Conservation (phyloP, 331 rosid species). For the Acacia pycnantha region DNA sequence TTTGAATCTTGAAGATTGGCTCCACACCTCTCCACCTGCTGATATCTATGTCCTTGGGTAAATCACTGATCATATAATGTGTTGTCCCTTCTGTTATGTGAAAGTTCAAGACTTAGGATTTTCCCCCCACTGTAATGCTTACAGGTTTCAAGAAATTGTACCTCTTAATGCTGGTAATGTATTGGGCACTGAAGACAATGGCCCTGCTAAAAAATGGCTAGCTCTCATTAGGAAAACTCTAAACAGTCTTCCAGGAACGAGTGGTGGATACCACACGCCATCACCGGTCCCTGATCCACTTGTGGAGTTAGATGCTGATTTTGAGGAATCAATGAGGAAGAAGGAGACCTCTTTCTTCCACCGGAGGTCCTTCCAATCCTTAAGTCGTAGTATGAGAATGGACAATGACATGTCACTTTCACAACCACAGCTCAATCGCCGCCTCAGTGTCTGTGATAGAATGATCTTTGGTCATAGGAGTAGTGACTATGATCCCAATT, state of each 20-base stretch:
- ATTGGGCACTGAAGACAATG: conserved; percentile 93
- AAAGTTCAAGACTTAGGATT: background rate
- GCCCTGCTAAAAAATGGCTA: conserved; percentile 92
- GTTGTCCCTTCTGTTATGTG: conserved; percentile 21
- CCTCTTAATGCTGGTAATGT: conserved; percentile 97
- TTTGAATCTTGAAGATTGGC: conserved; percentile 94
- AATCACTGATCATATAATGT: conserved; percentile 7
- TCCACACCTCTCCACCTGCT: conserved; percentile 88
- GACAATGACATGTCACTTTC: conserved; percentile 61
- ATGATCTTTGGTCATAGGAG: conserved; percentile 63
- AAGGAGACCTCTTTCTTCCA: conserved; percentile 82
- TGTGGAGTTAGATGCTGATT: conserved; percentile 85
- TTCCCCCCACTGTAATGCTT: conserved; percentile 14
- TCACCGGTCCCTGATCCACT: conserved; percentile 87
- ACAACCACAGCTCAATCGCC: conserved; percentile 69
- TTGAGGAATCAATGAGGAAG: conserved; percentile 78
- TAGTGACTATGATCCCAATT: conserved; percentile 71
- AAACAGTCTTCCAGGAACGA: conserved; percentile 84
- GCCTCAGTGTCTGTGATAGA: conserved; percentile 88
- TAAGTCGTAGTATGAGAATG: conserved; percentile 95
- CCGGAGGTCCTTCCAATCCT: conserved; percentile 84
- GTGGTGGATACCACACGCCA: conserved; percentile 76
- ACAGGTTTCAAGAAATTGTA: conserved; percentile 97
- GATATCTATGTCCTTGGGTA: conserved; percentile 98
- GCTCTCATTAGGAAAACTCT: conserved; percentile 84